Base-by-base conservation (phyloP, 2,329 filamentous ascomycete genomes). In the Neofusicoccum ribis region DNA sequence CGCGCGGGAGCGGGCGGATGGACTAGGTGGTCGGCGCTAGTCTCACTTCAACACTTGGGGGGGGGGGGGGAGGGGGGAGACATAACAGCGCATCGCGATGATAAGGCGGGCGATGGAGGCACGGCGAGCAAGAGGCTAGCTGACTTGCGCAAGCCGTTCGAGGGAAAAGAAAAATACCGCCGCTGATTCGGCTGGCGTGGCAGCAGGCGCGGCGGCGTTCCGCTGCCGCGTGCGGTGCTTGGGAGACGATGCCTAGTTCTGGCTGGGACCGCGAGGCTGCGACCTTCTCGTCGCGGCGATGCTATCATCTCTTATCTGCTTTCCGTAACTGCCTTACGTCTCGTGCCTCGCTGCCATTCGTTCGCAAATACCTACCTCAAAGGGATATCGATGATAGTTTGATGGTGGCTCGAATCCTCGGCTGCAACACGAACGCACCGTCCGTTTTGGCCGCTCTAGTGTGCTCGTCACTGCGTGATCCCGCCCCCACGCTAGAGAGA, bases 1-100 rank as follows among this genome's bases (percentile, higher is more conserved):
- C 46, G n/a, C 27, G 52, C 52, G 52, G 52, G 52, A 43, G 2
- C 37, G 17, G 39, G 52, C 52, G 52, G 52, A 56, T 31, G 52
- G 15, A 23, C 31, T 9, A 41, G 20, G 6, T 31, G 17, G 23
- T 31, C 31, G 15, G 37, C 34, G 34, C 34, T 41, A 54, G 51
- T 39, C 14, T 54, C n/a, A 41, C 51, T 15, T 12, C 34, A 17
- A 31, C 34, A 31, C 37, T 43, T 12, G 46, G 6, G 11, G 17
- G 37, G 9, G 20, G 3, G 3, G 20, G 1, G 23, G 3, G 3
- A 3, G 1, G 23, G 20, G 20, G 20, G 20, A 20, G 20, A 23
- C 7, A 20, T 43, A 14, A 34, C 52, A 56, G n/a, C 52, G 39
- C 37, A 34, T 12, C 11, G 9, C 27, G 27, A 37, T 5, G 37